Evolutionary conservation across 2,329 filamentous ascomycete species (phyloP), one percentile per base, ranked within the genome.

Genomic region (Chaetothyriales sp.): DNA sequence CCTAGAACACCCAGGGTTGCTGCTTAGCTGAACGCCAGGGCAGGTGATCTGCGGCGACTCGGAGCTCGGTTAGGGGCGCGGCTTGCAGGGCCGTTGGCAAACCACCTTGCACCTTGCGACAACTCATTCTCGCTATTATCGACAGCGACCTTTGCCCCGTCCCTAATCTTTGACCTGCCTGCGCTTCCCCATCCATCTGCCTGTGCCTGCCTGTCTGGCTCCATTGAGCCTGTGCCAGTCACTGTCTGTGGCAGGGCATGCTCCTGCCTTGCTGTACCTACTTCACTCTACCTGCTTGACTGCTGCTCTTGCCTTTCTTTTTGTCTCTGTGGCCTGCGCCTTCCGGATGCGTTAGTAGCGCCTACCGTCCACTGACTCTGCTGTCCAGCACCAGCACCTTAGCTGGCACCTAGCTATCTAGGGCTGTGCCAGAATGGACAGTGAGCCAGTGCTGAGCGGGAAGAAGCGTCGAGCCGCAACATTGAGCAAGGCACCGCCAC

Each of bases 401-500:
- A 25, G 22, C 45, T 47, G 19, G 18, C 22, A 10, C 45, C 26
- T 47, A 20, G 3, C 28, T 18, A 18, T 15, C 45, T 45, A 9
- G 19, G 22, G 19, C 19, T 26, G 20, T 18, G 18, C 18, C 45
- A 47, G 20, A 22, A 47, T 47, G 45, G 45, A 47, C 26, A 18
- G 20, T 18, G 45, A 47, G 45, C 20, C 22, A 47, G 7, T 45
- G 43, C 43, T 45, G 15, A 32, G 39, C 20, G 42, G 49, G n/a
- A 48, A 49, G 44, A 58, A 57, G 49, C 53, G 55, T 50, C 56
- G 56, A 48, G 54, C 54, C 50, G 51, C 51, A 44, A 58, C 56
- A 7, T 32, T 58, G 36, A 57, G 55, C 60, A 72, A 72, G 60
- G 68, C 71, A 43, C 63, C 68, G 57, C 68, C 69, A 52, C 66